Base-by-base conservation (phyloP, 108 stramenopile genomes). In the Cylindrotheca fusiformis region DNA sequence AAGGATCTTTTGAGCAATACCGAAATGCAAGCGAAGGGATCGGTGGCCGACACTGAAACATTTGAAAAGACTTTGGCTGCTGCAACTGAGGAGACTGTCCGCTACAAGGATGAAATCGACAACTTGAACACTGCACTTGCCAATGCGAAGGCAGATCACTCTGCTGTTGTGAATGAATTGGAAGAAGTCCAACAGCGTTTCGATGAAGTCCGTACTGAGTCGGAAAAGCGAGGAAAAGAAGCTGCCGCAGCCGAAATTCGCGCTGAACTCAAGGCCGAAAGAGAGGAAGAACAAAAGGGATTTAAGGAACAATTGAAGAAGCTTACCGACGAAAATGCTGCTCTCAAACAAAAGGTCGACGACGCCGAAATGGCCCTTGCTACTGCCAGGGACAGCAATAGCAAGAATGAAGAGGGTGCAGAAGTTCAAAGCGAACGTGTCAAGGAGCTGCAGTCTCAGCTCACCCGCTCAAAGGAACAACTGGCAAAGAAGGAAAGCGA, bases 71-170 rank as follows among this genome's bases (percentile, higher is more conserved):
- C 80, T 18, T 73, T 87, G 57, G 72, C 83, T 55, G 60, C 51
- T 55, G 57, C 79, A 24, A 63, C 57, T 26, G 62, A 74, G 19
- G 77, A 86, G 58, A 78, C 74, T 36, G 68, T 52, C 18, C 62
- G 62, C 22, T 55, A 80, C 21, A 76, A 68, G 63, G 83, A 82
- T 29, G 82, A 93, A 62, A 72, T 93, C 48, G 73, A 58, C 6
- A 58, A 68, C 32, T 65, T 93, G 55, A 81, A 86, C 48, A 46
- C 70, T 18, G 88, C 91, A 14, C 65, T 93, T 23, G 32, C 76
- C 31, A 93, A 90, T 52, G 83, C 84, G 55, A 88, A 88, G 64
- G 49, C 67, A 23, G 91, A 93, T 72, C 71, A 75, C 32, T 74
- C 81, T 36, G 55, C 71, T 2, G 45, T 87, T 23, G 68, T 84